Conservation (phyloP, 768 basidiomycete genomes). For the Fomitopsis serialis region DNA sequence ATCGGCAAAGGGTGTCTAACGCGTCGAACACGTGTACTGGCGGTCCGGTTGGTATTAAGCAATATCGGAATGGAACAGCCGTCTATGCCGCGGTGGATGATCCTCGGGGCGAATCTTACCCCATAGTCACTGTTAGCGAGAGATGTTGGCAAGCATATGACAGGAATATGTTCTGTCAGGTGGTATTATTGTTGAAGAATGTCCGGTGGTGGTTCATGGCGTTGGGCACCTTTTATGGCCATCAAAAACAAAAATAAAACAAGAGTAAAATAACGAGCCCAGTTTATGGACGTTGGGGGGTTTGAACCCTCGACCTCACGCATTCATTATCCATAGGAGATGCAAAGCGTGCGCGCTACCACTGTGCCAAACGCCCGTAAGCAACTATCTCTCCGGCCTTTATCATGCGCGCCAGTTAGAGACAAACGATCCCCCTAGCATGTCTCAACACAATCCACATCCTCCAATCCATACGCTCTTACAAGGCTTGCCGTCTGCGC, state of each 20-base stretch:
- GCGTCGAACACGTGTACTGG: not conserved
- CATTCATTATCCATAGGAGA: conserved; percentile 10
- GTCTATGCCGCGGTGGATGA: not conserved
- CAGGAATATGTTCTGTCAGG: too few species aligned
- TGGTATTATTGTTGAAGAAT: too few species aligned
- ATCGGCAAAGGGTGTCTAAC: not conserved
- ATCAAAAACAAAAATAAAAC: too few species aligned
- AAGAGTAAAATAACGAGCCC: not conserved
- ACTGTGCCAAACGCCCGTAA: conserved; percentile 31
- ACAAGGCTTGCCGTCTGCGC: conserved; percentile 29
- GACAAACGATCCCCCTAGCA: too few species aligned
- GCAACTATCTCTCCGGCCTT: too few species aligned
- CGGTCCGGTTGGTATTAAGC: not conserved
- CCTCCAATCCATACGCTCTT: conserved; percentile 39
- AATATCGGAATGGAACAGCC: not conserved
- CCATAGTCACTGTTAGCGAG: not conserved
- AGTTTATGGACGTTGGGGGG: conserved; percentile 25
- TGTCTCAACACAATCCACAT: conserved; percentile 27
- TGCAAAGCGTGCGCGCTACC: conserved; percentile 33
- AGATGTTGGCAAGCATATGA: too few species aligned
- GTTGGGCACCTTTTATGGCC: too few species aligned
- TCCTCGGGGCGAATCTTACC: not conserved
- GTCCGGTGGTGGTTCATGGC: too few species aligned
- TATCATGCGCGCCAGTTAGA: too few species aligned
- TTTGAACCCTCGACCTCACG: conserved; percentile 30